Evolutionary conservation across 306 rosid genomes (phyloP).

Genomic region (Prunus armeniaca): DNA sequence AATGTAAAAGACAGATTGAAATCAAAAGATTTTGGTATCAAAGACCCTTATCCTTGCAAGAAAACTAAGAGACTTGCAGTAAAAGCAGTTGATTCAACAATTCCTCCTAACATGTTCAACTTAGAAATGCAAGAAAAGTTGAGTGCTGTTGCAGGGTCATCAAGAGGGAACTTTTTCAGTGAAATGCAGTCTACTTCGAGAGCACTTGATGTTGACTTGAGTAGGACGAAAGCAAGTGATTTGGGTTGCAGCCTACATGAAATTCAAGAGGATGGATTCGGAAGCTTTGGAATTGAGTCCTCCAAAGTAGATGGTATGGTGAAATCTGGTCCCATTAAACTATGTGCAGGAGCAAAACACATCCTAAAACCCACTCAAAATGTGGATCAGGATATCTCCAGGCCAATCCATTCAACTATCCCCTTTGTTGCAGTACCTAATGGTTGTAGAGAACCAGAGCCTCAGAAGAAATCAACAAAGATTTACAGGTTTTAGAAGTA

Average conservation of each 20-base stretch:
- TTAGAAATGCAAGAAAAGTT: conserved; percentile 43
- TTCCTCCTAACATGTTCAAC: conserved; percentile 34
- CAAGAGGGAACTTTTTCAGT: conserved; percentile 27
- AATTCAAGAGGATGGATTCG: conserved; percentile 31
- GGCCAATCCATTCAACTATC: conserved; percentile 46
- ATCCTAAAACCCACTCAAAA: conserved; percentile 65
- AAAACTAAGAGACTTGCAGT: conserved; percentile 42
- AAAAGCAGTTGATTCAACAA: conserved; percentile 47
- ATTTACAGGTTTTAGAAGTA: conserved; percentile 70
- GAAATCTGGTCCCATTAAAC: conserved; percentile 70
- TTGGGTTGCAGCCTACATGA: conserved; percentile 35
- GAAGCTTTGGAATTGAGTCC: conserved; percentile 36
- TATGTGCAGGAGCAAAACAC: conserved; percentile 76
- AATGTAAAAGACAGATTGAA: conserved; percentile 46
- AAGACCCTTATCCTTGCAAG: conserved; percentile 45
- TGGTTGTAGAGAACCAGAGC: conserved; percentile 47
- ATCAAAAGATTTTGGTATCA: conserved; percentile 43
- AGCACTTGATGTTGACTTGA: conserved; percentile 31
- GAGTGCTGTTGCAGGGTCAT: conserved; percentile 29
- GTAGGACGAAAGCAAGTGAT: conserved; percentile 33
- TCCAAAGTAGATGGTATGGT: conserved; percentile 37
- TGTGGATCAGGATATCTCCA: conserved; percentile 40
- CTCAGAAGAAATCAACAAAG: conserved; percentile 58
- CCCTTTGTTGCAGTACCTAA: conserved; percentile 43
- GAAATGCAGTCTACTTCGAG: conserved; percentile 35